A percentile compares a stretch with the other conserved stretches of the same genome.
Conservation (phyloP, 306 rosid genomes). For the Castanea sativa region DNA sequence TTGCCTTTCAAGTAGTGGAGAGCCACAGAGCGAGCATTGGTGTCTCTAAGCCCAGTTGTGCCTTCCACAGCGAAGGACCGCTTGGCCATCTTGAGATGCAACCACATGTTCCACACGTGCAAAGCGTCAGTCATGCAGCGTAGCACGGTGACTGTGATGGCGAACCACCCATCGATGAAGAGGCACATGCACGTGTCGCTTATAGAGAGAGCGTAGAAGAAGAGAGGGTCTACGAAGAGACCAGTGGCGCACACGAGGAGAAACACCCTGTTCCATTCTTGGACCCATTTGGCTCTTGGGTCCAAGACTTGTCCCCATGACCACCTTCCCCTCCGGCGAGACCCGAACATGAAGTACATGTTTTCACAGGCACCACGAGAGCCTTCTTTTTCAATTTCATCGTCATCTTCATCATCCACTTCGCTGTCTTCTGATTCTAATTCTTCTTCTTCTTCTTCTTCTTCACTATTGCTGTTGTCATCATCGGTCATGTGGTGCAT, state of each 20-base stretch:
- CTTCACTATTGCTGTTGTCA: constrained; percentile 2
- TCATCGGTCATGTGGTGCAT: constrained; percentile 29
- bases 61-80: constrained; percentile 33
- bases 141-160: constrained; percentile 81
- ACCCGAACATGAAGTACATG: neutral
- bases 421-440: neutral
- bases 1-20: constrained; percentile 52
- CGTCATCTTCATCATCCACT: neutral
- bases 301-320: constrained; percentile 36
- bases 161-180: constrained; percentile 87
- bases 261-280: constrained; percentile 85
- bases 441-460: neutral
- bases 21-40: constrained; percentile 43
- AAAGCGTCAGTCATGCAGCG: constrained; percentile 92
- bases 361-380: neutral
- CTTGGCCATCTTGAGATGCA: constrained; percentile 60
- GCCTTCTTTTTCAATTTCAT: neutral
- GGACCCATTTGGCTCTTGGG: constrained; percentile 64
- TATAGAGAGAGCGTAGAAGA: constrained; percentile 76
- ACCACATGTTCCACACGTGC: constrained; percentile 94
- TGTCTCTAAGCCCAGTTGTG: constrained; percentile 31
- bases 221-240: constrained; percentile 81
- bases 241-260: constrained; percentile 66
- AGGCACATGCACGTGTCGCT: constrained; percentile 80
- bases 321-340: constrained; percentile 19